Evolutionary conservation across 73 alveolate genomes (phyloP).

Genomic region (Loxodes magnus): DNA sequence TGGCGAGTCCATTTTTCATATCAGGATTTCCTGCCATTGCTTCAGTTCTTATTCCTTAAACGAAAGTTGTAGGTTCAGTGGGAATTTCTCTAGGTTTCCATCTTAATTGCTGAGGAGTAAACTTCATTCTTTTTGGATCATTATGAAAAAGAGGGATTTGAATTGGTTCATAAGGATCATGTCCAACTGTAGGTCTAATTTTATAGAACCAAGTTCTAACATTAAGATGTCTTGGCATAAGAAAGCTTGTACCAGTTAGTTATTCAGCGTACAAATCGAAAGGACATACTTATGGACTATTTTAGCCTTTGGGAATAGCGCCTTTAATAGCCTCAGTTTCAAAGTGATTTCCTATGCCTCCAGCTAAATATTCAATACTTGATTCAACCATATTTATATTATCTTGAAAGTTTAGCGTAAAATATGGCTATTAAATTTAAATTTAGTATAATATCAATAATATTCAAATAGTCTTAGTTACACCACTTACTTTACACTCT

Average conservation of each 20-base stretch:
- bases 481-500: too few relatives aligned
- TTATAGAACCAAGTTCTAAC: constrained; percentile 66
- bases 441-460: too few relatives aligned
- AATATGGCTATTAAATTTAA: too few relatives aligned
- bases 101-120: constrained; percentile 51
- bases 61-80: constrained; percentile 37
- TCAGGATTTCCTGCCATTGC: constrained; percentile 78
- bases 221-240: constrained; percentile 51
- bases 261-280: constrained; percentile 70
- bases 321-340: constrained; percentile 64
- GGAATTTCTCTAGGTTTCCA: constrained; percentile 55
- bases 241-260: constrained; percentile 82
- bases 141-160: constrained; percentile 11
- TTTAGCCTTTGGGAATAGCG: constrained; percentile 64
- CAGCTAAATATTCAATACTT: too few relatives aligned
- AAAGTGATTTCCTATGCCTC: constrained; percentile 69
- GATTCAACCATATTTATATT: too few relatives aligned
- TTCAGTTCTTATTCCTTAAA: constrained; percentile 59
- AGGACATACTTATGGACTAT: constrained; percentile 67
- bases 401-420: too few relatives aligned
- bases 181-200: constrained; percentile 65
- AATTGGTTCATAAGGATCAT: constrained; percentile 30
- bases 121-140: constrained; percentile 2
- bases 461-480: too few relatives aligned
- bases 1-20: constrained; percentile 58